phyloP scores from a whole-genome alignment of 2,329 filamentous ascomycete genomes.

The Trematosphaeria pertusa region DNA sequence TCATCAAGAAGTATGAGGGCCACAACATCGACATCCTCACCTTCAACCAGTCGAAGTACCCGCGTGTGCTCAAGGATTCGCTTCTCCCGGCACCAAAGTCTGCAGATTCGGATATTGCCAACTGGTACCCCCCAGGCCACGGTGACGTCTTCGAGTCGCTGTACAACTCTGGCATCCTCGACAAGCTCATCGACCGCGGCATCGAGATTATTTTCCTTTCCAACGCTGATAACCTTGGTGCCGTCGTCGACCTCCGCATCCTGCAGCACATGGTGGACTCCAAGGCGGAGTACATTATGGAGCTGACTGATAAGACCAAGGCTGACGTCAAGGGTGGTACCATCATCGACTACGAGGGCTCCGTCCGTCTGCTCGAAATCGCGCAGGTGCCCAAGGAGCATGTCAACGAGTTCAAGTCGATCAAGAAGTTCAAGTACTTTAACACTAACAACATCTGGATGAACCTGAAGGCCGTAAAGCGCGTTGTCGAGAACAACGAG shows the following conservation, averaged over 20 bases:
- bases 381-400: slow-evolving; percentile 99
- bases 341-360: slow-evolving; percentile 99
- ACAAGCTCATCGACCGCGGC: slow-evolving; percentile 92
- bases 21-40: slow-evolving; percentile 99
- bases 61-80: slow-evolving; percentile 97
- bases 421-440: slow-evolving; percentile 99
- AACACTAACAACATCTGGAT: slow-evolving; percentile 99
- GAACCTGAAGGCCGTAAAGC: slow-evolving; percentile 96
- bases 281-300: slow-evolving; percentile 98
- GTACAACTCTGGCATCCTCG: slow-evolving; percentile 98
- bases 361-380: slow-evolving; percentile 95
- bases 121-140: slow-evolving; percentile 99
- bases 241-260: slow-evolving; percentile 96
- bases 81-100: slow-evolving; percentile 93
- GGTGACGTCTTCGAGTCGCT: slow-evolving; percentile 99
- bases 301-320: slow-evolving; percentile 99
- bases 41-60: slow-evolving; percentile 99
- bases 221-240: slow-evolving; percentile 98
- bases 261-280: slow-evolving; percentile 99
- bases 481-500: slow-evolving; percentile 97
- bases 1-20: slow-evolving; percentile 99
- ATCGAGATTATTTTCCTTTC: slow-evolving; percentile 99
- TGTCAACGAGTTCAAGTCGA: slow-evolving; percentile 99
- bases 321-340: slow-evolving; percentile 99
- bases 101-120: slow-evolving; percentile 83